These are phyloP conservation scores for Eimeria sp. DNA, from an alignment of 169 alveolate species.

Conservation along the genomic window DNA sequence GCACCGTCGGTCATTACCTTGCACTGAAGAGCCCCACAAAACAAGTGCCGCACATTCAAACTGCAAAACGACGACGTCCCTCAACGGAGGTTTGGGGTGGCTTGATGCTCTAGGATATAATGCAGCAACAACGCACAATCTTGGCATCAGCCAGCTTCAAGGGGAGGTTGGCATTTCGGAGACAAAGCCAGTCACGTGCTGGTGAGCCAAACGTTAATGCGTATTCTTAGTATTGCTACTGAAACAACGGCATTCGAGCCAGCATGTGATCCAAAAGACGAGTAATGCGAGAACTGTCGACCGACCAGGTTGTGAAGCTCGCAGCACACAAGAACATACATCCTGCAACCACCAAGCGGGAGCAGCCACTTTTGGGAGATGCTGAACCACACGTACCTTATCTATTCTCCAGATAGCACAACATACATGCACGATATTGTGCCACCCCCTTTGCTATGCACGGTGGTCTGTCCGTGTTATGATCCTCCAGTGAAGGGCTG, in stretches of 20 bases:
- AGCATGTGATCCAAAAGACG: neutral
- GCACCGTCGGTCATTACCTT: neutral
- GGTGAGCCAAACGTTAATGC: neutral
- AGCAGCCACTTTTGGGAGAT: neutral
- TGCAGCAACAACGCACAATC: constrained; percentile 7
- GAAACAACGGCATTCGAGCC: neutral
- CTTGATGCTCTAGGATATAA: neutral
- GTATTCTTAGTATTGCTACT: neutral
- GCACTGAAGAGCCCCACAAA: neutral
- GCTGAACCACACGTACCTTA: neutral
- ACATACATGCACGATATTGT: neutral
- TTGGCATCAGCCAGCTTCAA: neutral
- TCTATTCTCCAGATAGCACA: no score
- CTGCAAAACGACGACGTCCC: neutral
- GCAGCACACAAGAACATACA: constrained; percentile 10
- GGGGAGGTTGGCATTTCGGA: neutral
- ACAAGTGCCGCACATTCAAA: neutral
- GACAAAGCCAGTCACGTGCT: neutral
- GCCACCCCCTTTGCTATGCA: neutral
- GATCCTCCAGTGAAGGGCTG: neutral
- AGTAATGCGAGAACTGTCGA: neutral
- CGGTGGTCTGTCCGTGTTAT: neutral
- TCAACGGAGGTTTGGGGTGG: neutral
- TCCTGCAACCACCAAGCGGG: neutral
- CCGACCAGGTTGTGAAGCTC: neutral